A percentile compares a stretch with the other conserved stretches of the same genome.
These are phyloP conservation scores for Hortaea werneckii DNA, from an alignment of 2,329 filamentous ascomycete species.

Conservation along the genomic window DNA sequence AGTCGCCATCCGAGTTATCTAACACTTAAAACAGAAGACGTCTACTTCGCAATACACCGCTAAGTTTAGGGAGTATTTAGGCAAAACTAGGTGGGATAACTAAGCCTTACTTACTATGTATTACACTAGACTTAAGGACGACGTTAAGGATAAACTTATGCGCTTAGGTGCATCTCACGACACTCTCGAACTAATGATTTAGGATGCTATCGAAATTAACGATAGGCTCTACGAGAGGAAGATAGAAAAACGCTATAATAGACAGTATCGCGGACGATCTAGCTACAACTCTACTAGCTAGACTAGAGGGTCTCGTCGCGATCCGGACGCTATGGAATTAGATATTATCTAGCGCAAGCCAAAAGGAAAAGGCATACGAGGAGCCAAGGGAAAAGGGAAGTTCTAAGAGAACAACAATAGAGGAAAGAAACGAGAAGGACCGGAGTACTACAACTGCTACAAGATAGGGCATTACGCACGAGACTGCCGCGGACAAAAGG, in stretches of 20 bases:
- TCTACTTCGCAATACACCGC: too few species aligned
- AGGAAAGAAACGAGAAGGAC: not conserved
- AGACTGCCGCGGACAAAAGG: too few species aligned
- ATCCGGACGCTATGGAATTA: not conserved
- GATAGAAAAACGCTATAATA: slow-evolving; percentile 1
- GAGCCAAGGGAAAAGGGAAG: slow-evolving; percentile 3
- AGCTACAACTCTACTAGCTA: not conserved
- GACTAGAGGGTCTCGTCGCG: not conserved
- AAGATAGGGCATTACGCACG: not conserved
- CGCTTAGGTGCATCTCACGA: not conserved
- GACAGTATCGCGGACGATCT: not conserved
- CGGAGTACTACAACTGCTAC: not conserved
- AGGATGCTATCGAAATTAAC: not conserved
- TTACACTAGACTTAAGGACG: not conserved
- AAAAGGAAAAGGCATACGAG: slow-evolving; percentile 9
- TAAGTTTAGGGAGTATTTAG: too few species aligned
- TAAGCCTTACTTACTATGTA: too few species aligned
- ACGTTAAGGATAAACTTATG: slow-evolving; percentile 6
- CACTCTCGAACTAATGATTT: not conserved
- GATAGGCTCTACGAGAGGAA: too few species aligned
- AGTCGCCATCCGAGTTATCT: too few species aligned
- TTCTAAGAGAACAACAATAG: not conserved
- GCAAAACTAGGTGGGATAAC: too few species aligned
- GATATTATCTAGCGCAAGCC: slow-evolving; percentile 1
- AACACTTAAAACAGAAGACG: too few species aligned